Evolutionary conservation across 768 basidiomycete species (phyloP).

Genomic region (Dioszegia aurantiaca): DNA sequence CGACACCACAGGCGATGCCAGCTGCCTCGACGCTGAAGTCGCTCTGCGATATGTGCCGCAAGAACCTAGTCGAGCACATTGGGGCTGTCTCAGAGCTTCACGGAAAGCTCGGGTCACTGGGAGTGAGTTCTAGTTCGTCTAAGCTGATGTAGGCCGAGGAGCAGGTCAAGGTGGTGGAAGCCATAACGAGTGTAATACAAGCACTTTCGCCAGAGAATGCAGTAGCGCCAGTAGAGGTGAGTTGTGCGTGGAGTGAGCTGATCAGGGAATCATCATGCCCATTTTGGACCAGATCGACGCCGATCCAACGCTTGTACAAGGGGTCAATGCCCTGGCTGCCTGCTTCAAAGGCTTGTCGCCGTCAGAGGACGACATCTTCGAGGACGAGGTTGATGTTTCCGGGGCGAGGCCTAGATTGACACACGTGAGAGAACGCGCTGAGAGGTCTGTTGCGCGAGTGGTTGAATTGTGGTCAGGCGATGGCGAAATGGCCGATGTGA

Average conservation of each 20-base stretch:
- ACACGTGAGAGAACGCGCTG: constrained; percentile 64
- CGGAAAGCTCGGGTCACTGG: constrained; percentile 68
- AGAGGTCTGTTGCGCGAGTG: constrained; percentile 61
- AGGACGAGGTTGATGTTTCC: constrained; percentile 55
- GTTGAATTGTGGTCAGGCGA: constrained; percentile 79
- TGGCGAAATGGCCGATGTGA: constrained; percentile 70
- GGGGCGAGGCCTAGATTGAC: constrained; percentile 60
- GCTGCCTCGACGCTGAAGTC: constrained; percentile 79
- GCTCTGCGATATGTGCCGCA: constrained; percentile 83
- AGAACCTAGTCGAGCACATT: constrained; percentile 78
- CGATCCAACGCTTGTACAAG: constrained; percentile 62
- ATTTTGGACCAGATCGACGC: constrained; percentile 60
- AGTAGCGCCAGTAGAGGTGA: constrained; percentile 71
- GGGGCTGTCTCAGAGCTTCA: constrained; percentile 79
- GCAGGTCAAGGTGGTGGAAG: constrained; percentile 84
- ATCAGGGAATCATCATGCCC: constrained; percentile 70
- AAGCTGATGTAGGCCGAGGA: constrained; percentile 55
- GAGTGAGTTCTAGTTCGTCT: constrained; percentile 57
- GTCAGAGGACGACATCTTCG: constrained; percentile 64
- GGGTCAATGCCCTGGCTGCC: constrained; percentile 77
- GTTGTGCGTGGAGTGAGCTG: constrained; percentile 22
- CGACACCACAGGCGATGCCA: constrained; percentile 30
- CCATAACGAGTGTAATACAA: constrained; percentile 88
- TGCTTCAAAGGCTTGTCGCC: constrained; percentile 83
- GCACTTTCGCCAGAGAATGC: constrained; percentile 76